These are phyloP conservation scores for Trichoderma oligosporum DNA, from an alignment of 2,329 filamentous ascomycete species.

Conservation along the genomic window DNA sequence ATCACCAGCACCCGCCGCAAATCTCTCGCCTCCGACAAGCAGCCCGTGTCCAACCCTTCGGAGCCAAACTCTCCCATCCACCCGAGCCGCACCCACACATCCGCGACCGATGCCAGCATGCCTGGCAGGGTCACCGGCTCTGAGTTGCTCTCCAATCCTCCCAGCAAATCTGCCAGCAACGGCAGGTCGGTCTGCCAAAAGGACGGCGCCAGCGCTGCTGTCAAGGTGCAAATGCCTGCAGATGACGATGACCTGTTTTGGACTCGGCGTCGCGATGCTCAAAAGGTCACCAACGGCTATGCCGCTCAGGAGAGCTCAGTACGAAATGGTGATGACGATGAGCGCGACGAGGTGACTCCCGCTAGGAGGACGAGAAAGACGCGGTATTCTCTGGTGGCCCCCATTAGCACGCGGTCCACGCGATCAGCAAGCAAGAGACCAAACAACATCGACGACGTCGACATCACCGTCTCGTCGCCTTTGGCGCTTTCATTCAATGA, in stretches of 20 bases:
- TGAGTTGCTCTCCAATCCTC: slow-evolving; percentile 33
- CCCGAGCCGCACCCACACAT: slow-evolving; percentile 26
- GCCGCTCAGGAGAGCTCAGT: slow-evolving; percentile 38
- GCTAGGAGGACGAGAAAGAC: slow-evolving; percentile 34
- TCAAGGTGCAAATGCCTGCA: slow-evolving; percentile 29
- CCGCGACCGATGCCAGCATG: slow-evolving; percentile 37
- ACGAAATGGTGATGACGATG: slow-evolving; percentile 30
- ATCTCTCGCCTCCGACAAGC: slow-evolving; percentile 38
- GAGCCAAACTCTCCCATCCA: slow-evolving; percentile 35
- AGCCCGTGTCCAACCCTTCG: slow-evolving; percentile 36
- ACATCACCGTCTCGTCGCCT: slow-evolving; percentile 49
- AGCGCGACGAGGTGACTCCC: slow-evolving; percentile 32
- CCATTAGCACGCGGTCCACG: slow-evolving; percentile 41
- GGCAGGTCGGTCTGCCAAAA: slow-evolving; percentile 26
- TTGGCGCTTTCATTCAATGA: slow-evolving; percentile 48
- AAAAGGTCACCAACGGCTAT: slow-evolving; percentile 38
- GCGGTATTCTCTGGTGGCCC: slow-evolving; percentile 35
- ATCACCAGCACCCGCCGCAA: slow-evolving; percentile 38
- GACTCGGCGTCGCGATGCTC: slow-evolving; percentile 37
- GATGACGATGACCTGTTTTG: slow-evolving; percentile 34
- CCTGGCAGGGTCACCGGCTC: slow-evolving; percentile 38
- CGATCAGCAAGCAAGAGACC: slow-evolving; percentile 51
- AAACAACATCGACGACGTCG: slow-evolving; percentile 48
- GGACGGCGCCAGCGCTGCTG: slow-evolving; percentile 24
- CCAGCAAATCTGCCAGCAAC: slow-evolving; percentile 25